These are phyloP conservation scores for Sistotremastrum niveocremeum DNA, from an alignment of 768 basidiomycete species.

Conservation along the genomic window DNA sequence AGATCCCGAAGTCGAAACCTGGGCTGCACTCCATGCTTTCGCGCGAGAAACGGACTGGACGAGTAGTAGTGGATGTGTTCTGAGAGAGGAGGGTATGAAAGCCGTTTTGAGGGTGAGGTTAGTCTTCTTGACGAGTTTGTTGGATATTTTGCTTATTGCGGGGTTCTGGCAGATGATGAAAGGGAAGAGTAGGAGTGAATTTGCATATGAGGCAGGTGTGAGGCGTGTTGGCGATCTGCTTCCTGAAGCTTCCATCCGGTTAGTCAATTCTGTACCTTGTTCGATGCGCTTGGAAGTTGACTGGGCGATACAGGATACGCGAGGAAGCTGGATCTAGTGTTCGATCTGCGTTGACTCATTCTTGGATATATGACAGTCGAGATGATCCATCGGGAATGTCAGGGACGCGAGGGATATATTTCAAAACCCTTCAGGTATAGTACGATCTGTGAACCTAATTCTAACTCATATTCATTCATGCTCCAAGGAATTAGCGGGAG, in stretches of 20 bases:
- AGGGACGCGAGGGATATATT: slow-evolving; percentile 47
- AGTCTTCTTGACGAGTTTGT: slow-evolving; percentile 22
- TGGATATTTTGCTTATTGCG: too few species aligned
- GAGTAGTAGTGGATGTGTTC: slow-evolving; percentile 55
- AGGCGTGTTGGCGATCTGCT: slow-evolving; percentile 61
- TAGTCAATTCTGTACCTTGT: slow-evolving; percentile 8
- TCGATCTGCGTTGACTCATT: slow-evolving; percentile 78
- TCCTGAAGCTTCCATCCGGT: slow-evolving; percentile 77
- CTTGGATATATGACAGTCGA: slow-evolving; percentile 61
- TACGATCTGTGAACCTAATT: too few species aligned
- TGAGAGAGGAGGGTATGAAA: slow-evolving; percentile 50
- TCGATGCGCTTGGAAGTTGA: neutral
- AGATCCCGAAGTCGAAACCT: slow-evolving; percentile 42
- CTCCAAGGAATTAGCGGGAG: slow-evolving; percentile 30
- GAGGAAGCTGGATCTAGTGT: slow-evolving; percentile 65
- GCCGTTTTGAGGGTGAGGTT: slow-evolving; percentile 66
- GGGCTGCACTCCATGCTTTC: slow-evolving; percentile 59
- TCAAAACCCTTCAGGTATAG: slow-evolving; percentile 37
- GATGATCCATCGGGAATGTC: slow-evolving; percentile 43
- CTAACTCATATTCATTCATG: too few species aligned
- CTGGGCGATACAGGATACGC: slow-evolving; percentile 49
- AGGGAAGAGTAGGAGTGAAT: slow-evolving; percentile 37
- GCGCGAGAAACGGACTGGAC: slow-evolving; percentile 72
- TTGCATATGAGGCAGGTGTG: slow-evolving; percentile 73
- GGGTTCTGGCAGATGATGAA: too few species aligned